phyloP scores from a whole-genome alignment of 1,284 basidiomycete species.

The Salmacisia buchloeana region DNA sequence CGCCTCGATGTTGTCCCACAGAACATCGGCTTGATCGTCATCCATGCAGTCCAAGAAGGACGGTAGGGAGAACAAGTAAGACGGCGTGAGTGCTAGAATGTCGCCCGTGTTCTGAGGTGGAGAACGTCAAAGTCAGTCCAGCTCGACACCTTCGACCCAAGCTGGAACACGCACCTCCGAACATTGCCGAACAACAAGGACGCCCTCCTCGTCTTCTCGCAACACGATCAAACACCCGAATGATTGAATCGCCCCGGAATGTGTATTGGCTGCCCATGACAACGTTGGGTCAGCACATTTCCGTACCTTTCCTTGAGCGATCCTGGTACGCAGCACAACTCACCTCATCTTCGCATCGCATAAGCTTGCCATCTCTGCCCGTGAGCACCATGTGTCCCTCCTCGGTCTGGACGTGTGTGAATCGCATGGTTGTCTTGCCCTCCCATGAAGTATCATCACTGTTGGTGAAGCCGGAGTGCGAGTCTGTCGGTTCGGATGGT shows the following conservation, averaged over 20 bases:
- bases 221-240: slow-evolving; percentile 77
- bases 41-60: slow-evolving; percentile 72
- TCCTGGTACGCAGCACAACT: slow-evolving; percentile 6
- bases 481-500: background rate
- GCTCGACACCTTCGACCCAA: slow-evolving; percentile 15
- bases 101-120: slow-evolving; percentile 59
- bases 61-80: slow-evolving; percentile 69
- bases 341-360: slow-evolving; percentile 75
- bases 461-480: background rate
- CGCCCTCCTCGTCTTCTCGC: slow-evolving; percentile 63
- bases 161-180: slow-evolving; percentile 62
- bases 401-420: slow-evolving; percentile 64
- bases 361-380: slow-evolving; percentile 66
- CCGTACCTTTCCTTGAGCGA: background rate
- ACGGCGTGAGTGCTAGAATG: slow-evolving; percentile 68
- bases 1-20: slow-evolving; percentile 74
- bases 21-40: slow-evolving; percentile 64
- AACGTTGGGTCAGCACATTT: background rate
- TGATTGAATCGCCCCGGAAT: slow-evolving; percentile 79
- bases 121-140: background rate
- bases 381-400: slow-evolving; percentile 67
- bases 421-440: slow-evolving; percentile 52
- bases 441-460: background rate
- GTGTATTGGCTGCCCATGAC: slow-evolving; percentile 62
- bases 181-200: slow-evolving; percentile 67